A percentile compares a stretch with the other conserved stretches of the same genome.
Evolutionary conservation across 2,329 filamentous ascomycete genomes (phyloP).

Genomic region (Pseudocercospora vitis): DNA sequence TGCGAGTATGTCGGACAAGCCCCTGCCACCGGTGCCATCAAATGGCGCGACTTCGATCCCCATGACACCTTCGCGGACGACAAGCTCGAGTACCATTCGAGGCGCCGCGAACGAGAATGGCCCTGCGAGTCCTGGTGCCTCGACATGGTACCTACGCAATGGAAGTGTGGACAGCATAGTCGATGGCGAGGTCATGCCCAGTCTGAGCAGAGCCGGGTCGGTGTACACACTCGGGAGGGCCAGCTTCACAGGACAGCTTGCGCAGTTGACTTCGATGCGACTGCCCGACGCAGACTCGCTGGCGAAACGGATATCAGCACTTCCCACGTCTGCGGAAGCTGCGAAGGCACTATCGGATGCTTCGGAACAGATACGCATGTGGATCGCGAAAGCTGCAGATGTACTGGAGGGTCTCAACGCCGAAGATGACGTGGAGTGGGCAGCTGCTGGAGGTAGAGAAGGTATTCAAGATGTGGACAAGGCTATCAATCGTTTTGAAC

Average conservation of each 20-base stretch:
- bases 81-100: conserved; percentile 7
- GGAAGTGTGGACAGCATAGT: conserved; percentile 32
- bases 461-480: conserved; percentile 68
- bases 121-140: conserved; percentile 6
- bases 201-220: conserved; percentile 69
- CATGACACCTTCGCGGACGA: conserved; percentile 19
- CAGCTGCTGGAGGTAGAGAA: conserved; percentile 79
- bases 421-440: conserved; percentile 98
- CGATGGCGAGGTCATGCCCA: conserved; percentile 62
- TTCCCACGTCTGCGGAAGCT: conserved; percentile 81
- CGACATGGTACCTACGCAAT: conserved; percentile 6
- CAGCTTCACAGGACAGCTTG: conserved; percentile 90
- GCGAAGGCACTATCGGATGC: conserved; percentile 80
- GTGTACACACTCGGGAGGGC: conserved; percentile 91
- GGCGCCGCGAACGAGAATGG: conserved; percentile 8
- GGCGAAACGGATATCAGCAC: conserved; percentile 77
- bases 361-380: conserved; percentile 87
- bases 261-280: conserved; percentile 85
- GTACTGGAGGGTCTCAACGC: conserved; percentile 87
- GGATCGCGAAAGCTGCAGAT: conserved; percentile 89
- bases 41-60: conserved; percentile 18
- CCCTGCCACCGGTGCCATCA: conserved; percentile 7
- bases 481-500: conserved; percentile 80
- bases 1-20: conserved; percentile 15
- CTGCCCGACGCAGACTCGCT: conserved; percentile 83